Conservation (phyloP, 73 alveolate species). For the Paramecium caudatum region DNA sequence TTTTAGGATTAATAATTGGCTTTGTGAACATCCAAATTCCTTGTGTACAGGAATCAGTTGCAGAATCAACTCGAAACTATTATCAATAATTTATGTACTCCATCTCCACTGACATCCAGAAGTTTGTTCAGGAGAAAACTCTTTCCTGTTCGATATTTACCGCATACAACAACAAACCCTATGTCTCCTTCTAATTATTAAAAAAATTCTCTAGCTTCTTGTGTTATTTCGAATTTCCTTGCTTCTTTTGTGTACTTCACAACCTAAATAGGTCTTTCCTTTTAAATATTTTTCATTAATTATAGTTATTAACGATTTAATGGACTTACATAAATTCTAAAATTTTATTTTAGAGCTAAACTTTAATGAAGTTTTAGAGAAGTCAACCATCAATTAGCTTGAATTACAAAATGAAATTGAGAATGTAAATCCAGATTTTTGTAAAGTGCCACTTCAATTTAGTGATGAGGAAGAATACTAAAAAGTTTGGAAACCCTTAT, state of each 20-base stretch:
- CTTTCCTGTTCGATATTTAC: conserved; percentile 98
- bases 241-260: conserved; percentile 22
- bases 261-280: conserved; percentile 42
- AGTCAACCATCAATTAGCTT: background rate
- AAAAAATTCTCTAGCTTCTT: conserved; percentile 41
- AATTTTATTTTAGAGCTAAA: background rate
- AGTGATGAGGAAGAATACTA: conserved; percentile 65
- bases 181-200: background rate
- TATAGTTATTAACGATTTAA: too few relatives aligned
- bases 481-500: conserved; percentile 64
- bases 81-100: conserved; percentile 69
- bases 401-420: background rate
- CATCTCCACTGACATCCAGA: conserved; percentile 83
- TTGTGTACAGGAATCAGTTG: conserved; percentile 96
- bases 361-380: background rate
- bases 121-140: conserved; percentile 92
- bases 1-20: conserved; percentile 86
- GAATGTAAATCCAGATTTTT: background rate
- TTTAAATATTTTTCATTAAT: conserved; percentile 27
- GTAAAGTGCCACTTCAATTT: conserved; percentile 59
- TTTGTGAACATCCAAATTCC: conserved; percentile 99
- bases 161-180: conserved; percentile 77
- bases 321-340: background rate
- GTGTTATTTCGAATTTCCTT: conserved; percentile 36
- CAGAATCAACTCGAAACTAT: conserved; percentile 88